Evolutionary conservation across 2,329 filamentous ascomycete species (phyloP).

Genomic region (Aspergillus sp.): DNA sequence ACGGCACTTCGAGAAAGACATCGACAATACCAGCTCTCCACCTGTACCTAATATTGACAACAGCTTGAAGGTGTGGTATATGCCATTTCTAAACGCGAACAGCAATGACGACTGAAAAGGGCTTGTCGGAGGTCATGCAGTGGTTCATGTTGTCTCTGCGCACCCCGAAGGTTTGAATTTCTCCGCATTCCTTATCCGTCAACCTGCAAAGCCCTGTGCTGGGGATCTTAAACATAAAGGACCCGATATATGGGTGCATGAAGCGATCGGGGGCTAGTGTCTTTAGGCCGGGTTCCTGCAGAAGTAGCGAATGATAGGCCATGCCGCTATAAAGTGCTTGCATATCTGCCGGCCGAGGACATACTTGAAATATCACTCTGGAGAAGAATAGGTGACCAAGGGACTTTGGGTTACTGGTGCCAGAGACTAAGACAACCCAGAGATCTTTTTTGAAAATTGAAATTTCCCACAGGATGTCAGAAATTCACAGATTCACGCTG

Average conservation of each 20-base stretch:
- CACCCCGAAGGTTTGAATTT: too few species aligned
- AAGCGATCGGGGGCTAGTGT: not conserved
- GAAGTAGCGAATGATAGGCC: not conserved
- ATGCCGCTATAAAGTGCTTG: not conserved
- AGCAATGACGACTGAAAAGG: not conserved
- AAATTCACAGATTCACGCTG: too few species aligned
- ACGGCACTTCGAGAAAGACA: constrained; percentile 28
- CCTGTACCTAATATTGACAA: constrained; percentile 31
- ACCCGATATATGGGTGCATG: not conserved
- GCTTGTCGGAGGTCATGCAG: not conserved
- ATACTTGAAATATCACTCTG: not conserved
- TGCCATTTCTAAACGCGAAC: constrained; percentile 26
- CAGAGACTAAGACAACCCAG: too few species aligned
- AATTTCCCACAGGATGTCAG: too few species aligned
- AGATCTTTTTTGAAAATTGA: too few species aligned
- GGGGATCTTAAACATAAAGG: too few species aligned
- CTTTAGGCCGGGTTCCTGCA: not conserved
- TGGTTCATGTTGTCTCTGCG: not conserved
- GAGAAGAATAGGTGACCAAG: not conserved
- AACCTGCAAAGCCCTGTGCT: too few species aligned
- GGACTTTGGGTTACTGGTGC: too few species aligned
- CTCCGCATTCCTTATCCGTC: not conserved
- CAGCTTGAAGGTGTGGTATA: constrained; percentile 45
- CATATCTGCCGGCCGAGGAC: not conserved
- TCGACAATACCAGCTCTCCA: constrained; percentile 16